These are phyloP conservation scores for Cercophora sp. DNA, from an alignment of 495 filamentous ascomycete genomes.

Conservation along the genomic window DNA sequence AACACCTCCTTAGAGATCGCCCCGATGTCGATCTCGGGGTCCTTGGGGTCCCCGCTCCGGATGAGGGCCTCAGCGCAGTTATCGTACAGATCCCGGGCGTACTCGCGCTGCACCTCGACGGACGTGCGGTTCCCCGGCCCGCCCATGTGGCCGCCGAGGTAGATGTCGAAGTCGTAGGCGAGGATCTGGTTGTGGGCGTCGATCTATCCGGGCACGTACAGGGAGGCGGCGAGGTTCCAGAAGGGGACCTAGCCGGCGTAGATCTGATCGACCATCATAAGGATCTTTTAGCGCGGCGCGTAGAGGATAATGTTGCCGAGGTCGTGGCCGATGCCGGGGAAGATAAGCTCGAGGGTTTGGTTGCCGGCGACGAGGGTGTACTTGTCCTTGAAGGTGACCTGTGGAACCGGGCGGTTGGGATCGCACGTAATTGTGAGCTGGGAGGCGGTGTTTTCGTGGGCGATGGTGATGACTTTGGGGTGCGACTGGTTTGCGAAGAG, in stretches of 20 bases:
- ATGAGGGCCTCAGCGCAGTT: constrained; percentile 30
- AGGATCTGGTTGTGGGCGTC: constrained; percentile 38
- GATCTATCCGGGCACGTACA: constrained; percentile 37
- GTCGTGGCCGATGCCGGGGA: constrained; percentile 36
- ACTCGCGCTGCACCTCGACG: constrained; percentile 33
- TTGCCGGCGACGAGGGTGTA: constrained; percentile 30
- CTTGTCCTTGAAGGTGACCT: constrained; percentile 26
- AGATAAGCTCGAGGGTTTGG: constrained; percentile 37
- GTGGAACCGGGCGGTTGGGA: constrained; percentile 29
- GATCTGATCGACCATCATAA: constrained; percentile 40
- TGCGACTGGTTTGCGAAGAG: constrained; percentile 18
- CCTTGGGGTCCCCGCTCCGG: constrained; percentile 15
- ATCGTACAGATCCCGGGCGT: constrained; percentile 30
- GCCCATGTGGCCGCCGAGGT: constrained; percentile 37
- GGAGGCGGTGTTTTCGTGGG: constrained; percentile 27
- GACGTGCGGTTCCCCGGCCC: constrained; percentile 31
- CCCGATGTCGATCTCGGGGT: not conserved
- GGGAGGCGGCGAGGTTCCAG: constrained; percentile 27
- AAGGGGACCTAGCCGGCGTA: constrained; percentile 43
- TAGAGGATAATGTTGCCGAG: constrained; percentile 43
- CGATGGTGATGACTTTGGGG: constrained; percentile 26
- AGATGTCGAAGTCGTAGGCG: constrained; percentile 37
- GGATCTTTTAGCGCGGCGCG: constrained; percentile 31
- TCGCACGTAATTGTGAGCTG: constrained; percentile 20
- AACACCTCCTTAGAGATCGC: not conserved